Evolutionary conservation across 139 green algal species (phyloP).

Genomic region (Coelastrella sp.): DNA sequence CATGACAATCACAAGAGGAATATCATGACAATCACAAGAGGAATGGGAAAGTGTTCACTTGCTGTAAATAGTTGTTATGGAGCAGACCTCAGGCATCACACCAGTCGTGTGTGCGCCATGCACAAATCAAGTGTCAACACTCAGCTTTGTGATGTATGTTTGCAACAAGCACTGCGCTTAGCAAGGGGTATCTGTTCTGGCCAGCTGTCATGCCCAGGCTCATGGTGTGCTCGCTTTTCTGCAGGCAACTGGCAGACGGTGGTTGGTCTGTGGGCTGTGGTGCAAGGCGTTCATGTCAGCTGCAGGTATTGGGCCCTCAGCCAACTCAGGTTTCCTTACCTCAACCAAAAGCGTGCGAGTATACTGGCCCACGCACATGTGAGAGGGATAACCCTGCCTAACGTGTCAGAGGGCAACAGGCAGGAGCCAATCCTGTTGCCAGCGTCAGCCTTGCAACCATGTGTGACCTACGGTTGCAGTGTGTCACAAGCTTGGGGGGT

Average conservation of each 20-base stretch:
- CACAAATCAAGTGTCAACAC: too few relatives aligned
- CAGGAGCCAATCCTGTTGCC: constrained; percentile 60
- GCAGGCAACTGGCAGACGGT: constrained; percentile 56
- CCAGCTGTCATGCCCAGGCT: not conserved
- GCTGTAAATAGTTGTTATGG: too few relatives aligned
- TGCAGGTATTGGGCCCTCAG: constrained; percentile 71
- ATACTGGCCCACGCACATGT: constrained; percentile 55
- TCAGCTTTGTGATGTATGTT: not conserved
- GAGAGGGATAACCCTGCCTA: constrained; percentile 39
- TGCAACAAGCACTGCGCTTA: too few relatives aligned
- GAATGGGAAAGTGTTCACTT: too few relatives aligned
- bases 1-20: too few relatives aligned
- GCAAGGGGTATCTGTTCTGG: too few relatives aligned
- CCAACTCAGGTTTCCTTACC: constrained; percentile 65
- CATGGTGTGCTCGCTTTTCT: not conserved
- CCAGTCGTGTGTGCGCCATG: too few relatives aligned
- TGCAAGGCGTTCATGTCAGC: constrained; percentile 72
- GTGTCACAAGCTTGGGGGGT: constrained; percentile 54
- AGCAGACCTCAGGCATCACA: too few relatives aligned
- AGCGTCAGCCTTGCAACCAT: constrained; percentile 32
- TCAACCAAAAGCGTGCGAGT: constrained; percentile 77
- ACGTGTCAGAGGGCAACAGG: constrained; percentile 48
- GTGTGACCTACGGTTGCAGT: constrained; percentile 52
- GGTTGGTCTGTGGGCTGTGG: constrained; percentile 65
- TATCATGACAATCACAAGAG: too few relatives aligned